Evolutionary conservation across 257 asterid genomes (phyloP), one percentile per base, ranked within the genome.

Genomic region (Fraxinus americana): DNA sequence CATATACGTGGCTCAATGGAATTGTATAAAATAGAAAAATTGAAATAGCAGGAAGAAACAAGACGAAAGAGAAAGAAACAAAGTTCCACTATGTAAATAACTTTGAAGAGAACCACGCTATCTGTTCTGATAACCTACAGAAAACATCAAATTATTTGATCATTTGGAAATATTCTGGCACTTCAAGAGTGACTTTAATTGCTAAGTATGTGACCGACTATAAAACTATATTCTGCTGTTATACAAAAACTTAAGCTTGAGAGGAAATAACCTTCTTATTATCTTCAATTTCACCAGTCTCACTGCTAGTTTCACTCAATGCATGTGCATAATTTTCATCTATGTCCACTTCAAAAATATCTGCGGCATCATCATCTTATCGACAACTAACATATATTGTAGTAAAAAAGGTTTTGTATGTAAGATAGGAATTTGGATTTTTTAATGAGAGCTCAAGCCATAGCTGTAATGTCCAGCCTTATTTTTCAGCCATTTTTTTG

Each of bases 261-360:
- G 75, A 74, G 77, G 78, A 68, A 73, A 36, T 77, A 75, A 92
- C 99, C 93, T 89, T 85, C 59, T 78, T 80, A 38, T 45, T 30
- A 30, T 30, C 34, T 30, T 30, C 34, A 30, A 29, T 29, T 29
- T 2, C 4, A 30, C 4, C 3, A 50, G 79, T 79, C 75, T 85
- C 94, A 69, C 80, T 80, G 81, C 34, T 30, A 30, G 34, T 70
- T 72, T 78, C 83, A 84, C 86, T 81, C 77, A 91, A 85, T 78
- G 84, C 90, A 65, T 84, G 86, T 75, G 88, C 97, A 54, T 78
- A 78, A 75, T 82, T 88, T 63, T 90, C 97, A 14, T 87, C 93
- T 39, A 67, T 72, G 35, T 84, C 88, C 19, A 77, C 86, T 29
- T 81, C 91, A 78, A 90, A 84, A 75, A 82, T 89, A 76, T 92